Conservation (phyloP, 1,139 yeast species). For the Zygosaccharomyces pseudobailii region DNA sequence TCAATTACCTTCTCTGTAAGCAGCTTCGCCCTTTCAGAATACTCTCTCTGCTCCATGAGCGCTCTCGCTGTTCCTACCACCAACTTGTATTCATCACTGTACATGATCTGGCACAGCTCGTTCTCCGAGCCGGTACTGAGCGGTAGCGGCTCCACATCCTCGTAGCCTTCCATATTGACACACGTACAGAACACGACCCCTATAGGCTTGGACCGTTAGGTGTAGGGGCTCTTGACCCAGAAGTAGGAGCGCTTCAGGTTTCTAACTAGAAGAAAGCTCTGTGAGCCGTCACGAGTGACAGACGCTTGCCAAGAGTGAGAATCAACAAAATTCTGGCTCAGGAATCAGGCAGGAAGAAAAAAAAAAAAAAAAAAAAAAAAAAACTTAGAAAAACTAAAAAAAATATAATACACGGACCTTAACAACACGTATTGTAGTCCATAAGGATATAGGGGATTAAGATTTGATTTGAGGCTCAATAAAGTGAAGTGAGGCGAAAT, state of each 20-base stretch:
- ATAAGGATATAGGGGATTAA: not conserved
- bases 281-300: not conserved
- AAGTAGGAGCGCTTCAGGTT: no score
- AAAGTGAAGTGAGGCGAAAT: not conserved
- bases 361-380: not conserved
- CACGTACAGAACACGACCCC: no score
- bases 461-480: not conserved
- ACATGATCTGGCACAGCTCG: conserved; percentile 68
- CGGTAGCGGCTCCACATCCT: conserved; percentile 23
- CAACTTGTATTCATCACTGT: conserved; percentile 61
- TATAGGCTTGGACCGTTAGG: no score
- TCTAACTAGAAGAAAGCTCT: not conserved
- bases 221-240: no score
- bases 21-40: conserved; percentile 64
- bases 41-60: conserved; percentile 55
- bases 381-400: no score
- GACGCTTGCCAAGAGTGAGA: not conserved
- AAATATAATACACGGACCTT: not conserved
- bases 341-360: not conserved
- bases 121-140: conserved; percentile 38
- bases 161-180: conserved; percentile 13
- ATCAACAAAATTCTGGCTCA: not conserved
- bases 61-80: conserved; percentile 62
- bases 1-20: conserved; percentile 61
- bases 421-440: not conserved